These are phyloP conservation scores for Bolboschoenus planiculmis DNA, from an alignment of 176 grass and related monocot genomes.

Conservation along the genomic window DNA sequence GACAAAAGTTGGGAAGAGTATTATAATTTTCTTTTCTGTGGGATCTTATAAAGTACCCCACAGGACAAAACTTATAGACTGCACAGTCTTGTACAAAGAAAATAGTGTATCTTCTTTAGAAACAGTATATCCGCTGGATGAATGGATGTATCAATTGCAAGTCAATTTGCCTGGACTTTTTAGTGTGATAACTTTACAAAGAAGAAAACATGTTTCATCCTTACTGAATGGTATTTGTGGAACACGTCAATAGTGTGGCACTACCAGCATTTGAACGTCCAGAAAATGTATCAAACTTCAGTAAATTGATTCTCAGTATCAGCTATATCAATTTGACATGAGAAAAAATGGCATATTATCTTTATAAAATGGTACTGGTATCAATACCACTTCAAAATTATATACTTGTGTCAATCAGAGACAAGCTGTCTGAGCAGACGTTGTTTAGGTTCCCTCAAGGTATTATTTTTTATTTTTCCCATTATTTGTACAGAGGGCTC, in stretches of 20 bases:
- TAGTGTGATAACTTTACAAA: not conserved
- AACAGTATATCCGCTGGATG: not conserved
- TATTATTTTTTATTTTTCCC: not conserved
- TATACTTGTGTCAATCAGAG: not conserved
- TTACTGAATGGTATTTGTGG: not conserved
- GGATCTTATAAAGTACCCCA: not conserved
- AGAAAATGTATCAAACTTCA: not conserved
- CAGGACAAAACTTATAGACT: not conserved
- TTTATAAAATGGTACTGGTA: not conserved
- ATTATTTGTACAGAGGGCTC: not conserved
- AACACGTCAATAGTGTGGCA: not conserved
- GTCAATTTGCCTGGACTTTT: too few relatives aligned
- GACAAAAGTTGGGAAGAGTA: not conserved
- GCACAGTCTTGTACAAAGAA: not conserved
- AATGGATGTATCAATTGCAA: not conserved
- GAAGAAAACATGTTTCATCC: not conserved
- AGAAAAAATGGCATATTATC: not conserved
- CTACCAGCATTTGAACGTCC: not conserved
- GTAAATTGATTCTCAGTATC: not conserved
- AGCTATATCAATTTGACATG: not conserved
- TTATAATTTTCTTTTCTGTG: not conserved
- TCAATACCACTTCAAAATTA: not conserved
- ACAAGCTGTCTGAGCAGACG: not conserved
- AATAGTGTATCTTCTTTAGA: not conserved
- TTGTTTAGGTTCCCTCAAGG: not conserved